phyloP scores from a whole-genome alignment of 306 rosid species.

The Canavalia ensiformis region DNA sequence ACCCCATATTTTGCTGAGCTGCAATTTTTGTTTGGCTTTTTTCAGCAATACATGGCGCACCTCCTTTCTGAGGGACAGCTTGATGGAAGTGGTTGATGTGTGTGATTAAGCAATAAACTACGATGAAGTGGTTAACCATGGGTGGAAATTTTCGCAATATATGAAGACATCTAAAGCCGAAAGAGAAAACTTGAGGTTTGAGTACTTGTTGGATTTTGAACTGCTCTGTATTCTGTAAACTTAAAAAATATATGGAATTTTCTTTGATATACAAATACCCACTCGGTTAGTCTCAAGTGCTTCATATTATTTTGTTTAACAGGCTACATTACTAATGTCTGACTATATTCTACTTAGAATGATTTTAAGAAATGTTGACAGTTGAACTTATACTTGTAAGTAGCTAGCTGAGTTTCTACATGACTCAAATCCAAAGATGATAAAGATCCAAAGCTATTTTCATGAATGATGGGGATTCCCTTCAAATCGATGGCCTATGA shows the following conservation, averaged over 20 bases:
- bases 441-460: not conserved
- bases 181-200: slow-evolving; percentile 31
- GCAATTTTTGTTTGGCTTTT: slow-evolving; percentile 31
- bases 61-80: slow-evolving; percentile 87
- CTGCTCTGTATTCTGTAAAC: slow-evolving; percentile 5
- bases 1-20: no score
- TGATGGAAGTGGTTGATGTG: slow-evolving; percentile 81
- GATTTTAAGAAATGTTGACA: not conserved
- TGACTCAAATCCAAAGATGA: not conserved
- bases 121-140: not conserved
- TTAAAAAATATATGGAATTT: not conserved
- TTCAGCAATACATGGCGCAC: slow-evolving; percentile 97
- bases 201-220: slow-evolving; percentile 8
- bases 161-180: slow-evolving; percentile 20
- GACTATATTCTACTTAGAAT: not conserved
- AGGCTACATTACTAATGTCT: not conserved
- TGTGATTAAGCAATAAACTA: slow-evolving; percentile 44
- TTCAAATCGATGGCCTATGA: no score
- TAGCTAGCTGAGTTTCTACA: not conserved
- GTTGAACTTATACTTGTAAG: not conserved
- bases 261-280: not conserved
- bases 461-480: no score
- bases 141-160: not conserved
- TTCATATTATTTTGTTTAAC: not conserved
- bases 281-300: slow-evolving; percentile 7